Percentiles rank a stretch among this genome's conserved stretches.
Evolutionary conservation across 805 yeast species (phyloP).

Genomic region (Candida pini): DNA sequence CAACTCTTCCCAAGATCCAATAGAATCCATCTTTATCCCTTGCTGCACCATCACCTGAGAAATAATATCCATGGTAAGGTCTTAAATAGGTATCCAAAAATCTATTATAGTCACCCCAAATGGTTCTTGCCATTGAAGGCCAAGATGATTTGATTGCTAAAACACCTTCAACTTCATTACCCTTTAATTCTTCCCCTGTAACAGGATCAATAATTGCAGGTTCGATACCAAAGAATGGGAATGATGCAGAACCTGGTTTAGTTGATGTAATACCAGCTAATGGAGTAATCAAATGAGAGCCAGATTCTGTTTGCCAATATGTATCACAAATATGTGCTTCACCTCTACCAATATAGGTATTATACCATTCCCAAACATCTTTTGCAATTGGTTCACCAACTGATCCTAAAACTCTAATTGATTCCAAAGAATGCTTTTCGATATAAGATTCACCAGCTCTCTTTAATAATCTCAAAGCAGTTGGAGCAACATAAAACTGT

Average conservation of each 20-base stretch:
- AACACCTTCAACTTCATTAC: conserved; percentile 94
- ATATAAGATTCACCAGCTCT: conserved; percentile 81
- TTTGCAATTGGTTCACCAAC: conserved; percentile 99
- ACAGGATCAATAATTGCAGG: conserved; percentile 92
- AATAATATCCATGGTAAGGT: conserved; percentile 90
- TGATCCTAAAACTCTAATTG: conserved; percentile 90
- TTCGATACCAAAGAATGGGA: conserved; percentile 93
- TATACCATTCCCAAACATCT: conserved; percentile 98
- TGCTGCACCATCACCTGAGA: conserved; percentile 99
- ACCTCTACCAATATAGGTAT: conserved; percentile 83
- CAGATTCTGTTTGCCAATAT: conserved; percentile 98
- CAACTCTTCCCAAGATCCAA: conserved; percentile 98
- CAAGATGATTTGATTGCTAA: conserved; percentile 84
- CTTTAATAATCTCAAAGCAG: conserved; percentile 86
- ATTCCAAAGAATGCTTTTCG: conserved; percentile 70
- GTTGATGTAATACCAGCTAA: conserved; percentile 92
- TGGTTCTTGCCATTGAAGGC: conserved; percentile 99
- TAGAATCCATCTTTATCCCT: conserved; percentile 93
- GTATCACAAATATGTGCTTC: conserved; percentile 92
- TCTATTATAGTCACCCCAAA: conserved; percentile 81
- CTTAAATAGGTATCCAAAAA: conserved; percentile 87
- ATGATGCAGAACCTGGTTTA: conserved; percentile 95
- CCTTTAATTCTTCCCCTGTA: conserved; percentile 75
- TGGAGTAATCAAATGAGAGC: conserved; percentile 92
- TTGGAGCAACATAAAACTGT: conserved; percentile 97